Conservation (phyloP, 1,284 basidiomycete species). For the Xanthoconium separans region DNA sequence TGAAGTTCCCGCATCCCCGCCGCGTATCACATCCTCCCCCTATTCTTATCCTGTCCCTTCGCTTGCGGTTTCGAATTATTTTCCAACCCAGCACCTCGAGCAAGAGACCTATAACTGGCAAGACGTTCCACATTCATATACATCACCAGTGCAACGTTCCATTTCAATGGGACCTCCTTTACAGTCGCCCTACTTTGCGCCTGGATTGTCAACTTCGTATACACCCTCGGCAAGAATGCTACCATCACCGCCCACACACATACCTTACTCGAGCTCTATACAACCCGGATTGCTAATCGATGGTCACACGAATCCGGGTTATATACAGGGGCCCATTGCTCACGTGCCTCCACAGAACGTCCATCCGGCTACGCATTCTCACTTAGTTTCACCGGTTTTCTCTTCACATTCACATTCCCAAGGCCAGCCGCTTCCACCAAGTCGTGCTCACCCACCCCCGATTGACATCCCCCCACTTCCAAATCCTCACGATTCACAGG, state of each 20-base stretch:
- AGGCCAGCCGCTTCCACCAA: conserved; percentile 8
- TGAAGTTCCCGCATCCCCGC: conserved; percentile 33
- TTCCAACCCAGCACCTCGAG: conserved; percentile 7
- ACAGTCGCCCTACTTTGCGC: conserved; percentile 14
- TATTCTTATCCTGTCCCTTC: conserved; percentile 17
- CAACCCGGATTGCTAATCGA: conserved; percentile 8
- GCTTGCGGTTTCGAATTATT: conserved; percentile 5
- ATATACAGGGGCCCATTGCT: conserved; percentile 61
- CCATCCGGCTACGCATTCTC: conserved; percentile 52
- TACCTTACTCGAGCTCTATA: conserved; percentile 7
- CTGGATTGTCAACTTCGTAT: conserved; percentile 13
- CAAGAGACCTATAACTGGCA: conserved; percentile 19
- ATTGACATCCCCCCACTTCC: conserved; percentile 24
- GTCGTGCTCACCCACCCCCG: conserved; percentile 16
- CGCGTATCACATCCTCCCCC: conserved; percentile 11
- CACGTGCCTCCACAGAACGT: conserved; percentile 60
- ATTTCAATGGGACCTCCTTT: conserved; percentile 15
- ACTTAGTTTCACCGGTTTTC: conserved; percentile 58
- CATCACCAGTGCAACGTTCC: conserved; percentile 18
- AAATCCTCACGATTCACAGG: conserved; percentile 31
- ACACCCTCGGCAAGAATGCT: conserved; percentile 18
- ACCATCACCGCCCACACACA: conserved; percentile 13
- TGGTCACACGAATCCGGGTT: conserved; percentile 23
- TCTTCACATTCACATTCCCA: conserved; percentile 19
- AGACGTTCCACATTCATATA: conserved; percentile 9